Base-by-base conservation (phyloP, 148 eudicot genomes). In the Rhododendron molle region DNA sequence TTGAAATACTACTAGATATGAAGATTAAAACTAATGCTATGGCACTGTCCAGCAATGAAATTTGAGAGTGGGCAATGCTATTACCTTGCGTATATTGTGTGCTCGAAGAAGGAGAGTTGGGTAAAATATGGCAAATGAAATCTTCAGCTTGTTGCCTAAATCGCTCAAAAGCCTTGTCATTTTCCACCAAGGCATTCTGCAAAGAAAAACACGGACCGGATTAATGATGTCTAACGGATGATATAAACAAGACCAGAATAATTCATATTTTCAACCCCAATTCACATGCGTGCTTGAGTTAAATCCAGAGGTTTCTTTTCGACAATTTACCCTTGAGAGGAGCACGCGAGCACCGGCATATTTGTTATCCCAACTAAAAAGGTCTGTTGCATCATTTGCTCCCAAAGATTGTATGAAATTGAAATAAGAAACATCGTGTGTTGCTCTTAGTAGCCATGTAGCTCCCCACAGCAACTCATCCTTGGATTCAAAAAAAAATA, bases 391-490 rank as follows among this genome's bases (percentile, higher is more conserved):
- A 23, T 94, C 93, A 83, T 91, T 92, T 23, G 94, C 96, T 85
- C 99, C 99, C 62, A 95, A 74, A 1, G 96, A 91, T 47, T 89
- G 85, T 69, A 95, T 83, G 84, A 93, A 90, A 86, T 91, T 88
- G 21, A 84, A 83, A 88, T 95, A 97, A 23, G 82, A 92, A 38
- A 3, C 78, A 76, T 95, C 87, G 34, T 90, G 90, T 12, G 99
- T 95, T 32, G 98, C 98, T 86, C 91, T 94, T 15, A 81, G 84
- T n/a, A 97, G 87, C 99, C 98, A 97, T 20, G 96, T 92, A 28
- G 98, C 96, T 78, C 98, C 99, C 99, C 99, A 97, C n/a, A 95
- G 58, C 84, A 97, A 86, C 88, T 97, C 99, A 85, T 97, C 99
- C 94, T 93, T 71, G 2, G 1, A 4, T 13, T 28, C 36, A 81